Conservation (phyloP, 2,329 filamentous ascomycete genomes). For the Mycosphaerella sp. region DNA sequence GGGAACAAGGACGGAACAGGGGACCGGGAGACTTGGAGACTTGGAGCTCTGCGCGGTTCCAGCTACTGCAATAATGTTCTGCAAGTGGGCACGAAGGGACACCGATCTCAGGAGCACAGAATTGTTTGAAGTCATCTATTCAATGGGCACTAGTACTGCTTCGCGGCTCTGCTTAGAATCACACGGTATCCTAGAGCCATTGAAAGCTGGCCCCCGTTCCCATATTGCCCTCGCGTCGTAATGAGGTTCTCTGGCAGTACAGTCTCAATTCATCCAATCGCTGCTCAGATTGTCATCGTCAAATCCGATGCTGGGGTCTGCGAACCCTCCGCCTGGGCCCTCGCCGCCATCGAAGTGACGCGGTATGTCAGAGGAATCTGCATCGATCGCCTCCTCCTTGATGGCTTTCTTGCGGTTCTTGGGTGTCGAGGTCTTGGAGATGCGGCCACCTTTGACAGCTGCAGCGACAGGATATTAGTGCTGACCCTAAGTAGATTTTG, state of each 20-base stretch:
- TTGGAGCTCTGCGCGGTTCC: too few relatives aligned
- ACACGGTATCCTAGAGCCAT: too few relatives aligned
- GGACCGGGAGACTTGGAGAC: too few relatives aligned
- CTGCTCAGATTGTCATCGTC: slow-evolving; percentile 4
- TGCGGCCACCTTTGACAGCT: slow-evolving; percentile 25
- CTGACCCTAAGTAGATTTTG: background rate
- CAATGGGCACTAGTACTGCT: too few relatives aligned
- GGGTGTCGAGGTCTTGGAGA: slow-evolving; percentile 25
- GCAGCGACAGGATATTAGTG: too few relatives aligned
- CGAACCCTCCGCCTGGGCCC: slow-evolving; percentile 1
- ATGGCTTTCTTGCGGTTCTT: slow-evolving; percentile 21
- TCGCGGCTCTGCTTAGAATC: too few relatives aligned
- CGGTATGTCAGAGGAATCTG: background rate
- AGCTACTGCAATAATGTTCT: too few relatives aligned
- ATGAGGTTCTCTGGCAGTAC: background rate
- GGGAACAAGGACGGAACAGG: too few relatives aligned
- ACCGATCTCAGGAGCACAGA: too few relatives aligned
- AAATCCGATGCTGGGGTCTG: background rate
- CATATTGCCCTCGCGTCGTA: background rate
- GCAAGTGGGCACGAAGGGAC: too few relatives aligned
- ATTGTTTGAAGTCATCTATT: too few relatives aligned
- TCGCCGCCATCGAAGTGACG: slow-evolving; percentile 8
- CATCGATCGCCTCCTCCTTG: slow-evolving; percentile 24
- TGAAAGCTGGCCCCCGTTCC: background rate
- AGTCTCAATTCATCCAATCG: background rate